Evolutionary conservation across 441 rosid species (phyloP).

Genomic region (Syzygium syzygioides): DNA sequence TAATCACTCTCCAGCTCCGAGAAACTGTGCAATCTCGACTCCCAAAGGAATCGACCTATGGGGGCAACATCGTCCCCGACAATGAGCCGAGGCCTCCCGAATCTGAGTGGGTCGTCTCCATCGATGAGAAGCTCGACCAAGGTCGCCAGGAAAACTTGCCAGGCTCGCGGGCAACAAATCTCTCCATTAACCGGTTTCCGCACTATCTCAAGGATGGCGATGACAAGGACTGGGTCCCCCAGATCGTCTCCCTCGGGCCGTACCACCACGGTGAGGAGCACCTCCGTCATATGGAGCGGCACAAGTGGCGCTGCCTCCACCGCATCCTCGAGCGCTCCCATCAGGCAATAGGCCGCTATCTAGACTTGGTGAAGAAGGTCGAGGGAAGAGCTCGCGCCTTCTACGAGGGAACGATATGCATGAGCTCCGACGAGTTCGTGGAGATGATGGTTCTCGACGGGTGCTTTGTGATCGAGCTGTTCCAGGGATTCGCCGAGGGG

Average conservation of each 20-base stretch:
- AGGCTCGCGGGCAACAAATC: not conserved
- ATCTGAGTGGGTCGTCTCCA: no score
- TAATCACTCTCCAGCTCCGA: not conserved
- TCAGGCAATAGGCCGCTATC: not conserved
- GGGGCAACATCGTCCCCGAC: rapidly evolving
- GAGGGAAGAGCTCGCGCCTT: not conserved
- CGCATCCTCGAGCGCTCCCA: not conserved
- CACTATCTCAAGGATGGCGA: not conserved
- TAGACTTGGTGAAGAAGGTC: not conserved
- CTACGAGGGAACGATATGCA: constrained; percentile 46
- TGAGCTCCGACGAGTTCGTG: constrained; percentile 57
- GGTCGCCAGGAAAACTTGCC: no score
- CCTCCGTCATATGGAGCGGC: not conserved
- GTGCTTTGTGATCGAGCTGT: constrained; percentile 68
- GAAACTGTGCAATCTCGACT: not conserved
- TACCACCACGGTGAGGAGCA: not conserved
- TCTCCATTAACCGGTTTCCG: not conserved
- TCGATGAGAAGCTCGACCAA: no score
- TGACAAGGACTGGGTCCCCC: not conserved
- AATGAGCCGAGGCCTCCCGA: no score
- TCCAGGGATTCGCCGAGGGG: constrained; percentile 50
- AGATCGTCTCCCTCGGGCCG: not conserved
- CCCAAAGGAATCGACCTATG: not conserved
- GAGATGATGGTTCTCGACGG: constrained; percentile 90
- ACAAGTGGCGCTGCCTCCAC: not conserved